These are phyloP conservation scores for Thielaviopsis ethacetica DNA, from an alignment of 2,329 filamentous ascomycete genomes.

Conservation along the genomic window DNA sequence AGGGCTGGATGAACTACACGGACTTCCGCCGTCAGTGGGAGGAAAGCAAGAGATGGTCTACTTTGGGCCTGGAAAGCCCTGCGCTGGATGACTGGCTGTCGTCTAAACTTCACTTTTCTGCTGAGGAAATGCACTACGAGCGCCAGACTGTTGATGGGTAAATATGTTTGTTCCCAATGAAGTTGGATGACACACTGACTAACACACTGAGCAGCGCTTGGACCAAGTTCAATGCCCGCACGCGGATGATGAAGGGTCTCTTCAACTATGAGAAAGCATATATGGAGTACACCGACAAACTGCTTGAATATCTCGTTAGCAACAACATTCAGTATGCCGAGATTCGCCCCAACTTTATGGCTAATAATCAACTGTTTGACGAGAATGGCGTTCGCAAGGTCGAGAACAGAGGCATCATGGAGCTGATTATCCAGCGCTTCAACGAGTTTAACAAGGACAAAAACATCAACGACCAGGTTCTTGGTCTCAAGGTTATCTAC, in stretches of 20 bases:
- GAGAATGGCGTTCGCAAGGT: slow-evolving; percentile 37
- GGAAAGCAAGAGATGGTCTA: background rate
- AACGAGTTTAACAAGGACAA: slow-evolving; percentile 13
- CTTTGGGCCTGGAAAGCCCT: background rate
- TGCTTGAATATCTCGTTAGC: slow-evolving; percentile 43
- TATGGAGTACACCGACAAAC: slow-evolving; percentile 39
- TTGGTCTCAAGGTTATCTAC: slow-evolving; percentile 55
- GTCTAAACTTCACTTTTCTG: slow-evolving; percentile 44
- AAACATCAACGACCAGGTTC: slow-evolving; percentile 30
- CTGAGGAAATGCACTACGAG: slow-evolving; percentile 39
- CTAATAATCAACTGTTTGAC: slow-evolving; percentile 40
- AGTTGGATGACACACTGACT: background rate
- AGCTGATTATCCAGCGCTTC: slow-evolving; percentile 41
- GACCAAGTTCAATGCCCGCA: slow-evolving; percentile 50
- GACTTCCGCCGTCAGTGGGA: background rate
- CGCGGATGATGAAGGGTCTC: slow-evolving; percentile 56
- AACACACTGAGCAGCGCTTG: slow-evolving; percentile 26
- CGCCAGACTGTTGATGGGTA: slow-evolving; percentile 38
- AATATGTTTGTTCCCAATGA: slow-evolving; percentile 14
- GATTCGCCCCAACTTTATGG: slow-evolving; percentile 53
- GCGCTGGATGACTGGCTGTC: slow-evolving; percentile 35
- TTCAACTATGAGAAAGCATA: slow-evolving; percentile 52
- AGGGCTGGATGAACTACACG: slow-evolving; percentile 4
- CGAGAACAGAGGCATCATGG: slow-evolving; percentile 42
- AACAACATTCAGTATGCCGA: slow-evolving; percentile 59